These are phyloP conservation scores for Rhodotorula glutinis DNA, from an alignment of 1,284 basidiomycete genomes.

Conservation along the genomic window DNA sequence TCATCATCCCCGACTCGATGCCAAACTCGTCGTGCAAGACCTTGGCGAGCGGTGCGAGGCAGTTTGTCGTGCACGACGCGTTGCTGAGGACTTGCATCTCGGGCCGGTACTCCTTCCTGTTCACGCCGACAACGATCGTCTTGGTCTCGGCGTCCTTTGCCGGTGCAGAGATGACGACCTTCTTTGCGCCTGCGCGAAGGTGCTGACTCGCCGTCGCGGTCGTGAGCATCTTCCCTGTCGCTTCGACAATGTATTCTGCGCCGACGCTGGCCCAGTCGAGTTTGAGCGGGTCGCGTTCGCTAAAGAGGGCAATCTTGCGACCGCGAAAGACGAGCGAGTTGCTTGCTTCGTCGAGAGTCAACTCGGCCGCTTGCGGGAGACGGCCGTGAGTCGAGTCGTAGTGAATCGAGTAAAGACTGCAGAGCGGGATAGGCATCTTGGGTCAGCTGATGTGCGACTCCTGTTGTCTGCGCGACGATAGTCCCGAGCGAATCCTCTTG, in stretches of 20 bases:
- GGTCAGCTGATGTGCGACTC: not conserved
- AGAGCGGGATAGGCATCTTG: not conserved
- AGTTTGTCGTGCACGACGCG: slow-evolving; percentile 53
- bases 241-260: slow-evolving; percentile 48
- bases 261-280: slow-evolving; percentile 49
- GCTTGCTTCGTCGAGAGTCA: slow-evolving; percentile 45
- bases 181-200: slow-evolving; percentile 48
- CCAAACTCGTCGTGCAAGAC: slow-evolving; percentile 49
- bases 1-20: slow-evolving; percentile 52
- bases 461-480: too few relatives aligned
- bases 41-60: slow-evolving; percentile 50
- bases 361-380: slow-evolving; percentile 41
- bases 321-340: slow-evolving; percentile 47
- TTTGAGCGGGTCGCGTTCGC: slow-evolving; percentile 47
- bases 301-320: slow-evolving; percentile 48
- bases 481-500: too few relatives aligned
- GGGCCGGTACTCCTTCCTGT: slow-evolving; percentile 47
- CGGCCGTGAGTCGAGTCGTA: slow-evolving; percentile 52
- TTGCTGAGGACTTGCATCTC: slow-evolving; percentile 49
- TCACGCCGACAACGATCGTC: slow-evolving; percentile 50
- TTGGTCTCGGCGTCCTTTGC: slow-evolving; percentile 42
- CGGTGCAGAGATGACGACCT: slow-evolving; percentile 51
- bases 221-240: slow-evolving; percentile 31
- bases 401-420: slow-evolving; percentile 19
- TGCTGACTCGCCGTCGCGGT: slow-evolving; percentile 46